phyloP scores from a whole-genome alignment of 345 rosid genomes.

The Triadica sebifera region DNA sequence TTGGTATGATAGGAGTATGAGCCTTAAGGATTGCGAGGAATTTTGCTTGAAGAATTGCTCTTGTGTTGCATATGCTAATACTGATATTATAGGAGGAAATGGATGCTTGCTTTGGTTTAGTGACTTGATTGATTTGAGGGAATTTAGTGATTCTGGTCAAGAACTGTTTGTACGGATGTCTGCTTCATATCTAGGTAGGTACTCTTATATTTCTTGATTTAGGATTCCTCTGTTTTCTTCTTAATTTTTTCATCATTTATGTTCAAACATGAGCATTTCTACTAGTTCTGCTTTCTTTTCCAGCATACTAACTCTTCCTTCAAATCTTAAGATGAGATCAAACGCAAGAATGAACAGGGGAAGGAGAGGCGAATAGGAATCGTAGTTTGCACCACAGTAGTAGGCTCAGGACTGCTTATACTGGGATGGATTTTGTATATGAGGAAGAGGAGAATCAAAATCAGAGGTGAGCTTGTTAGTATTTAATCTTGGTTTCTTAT shows the following conservation, averaged over 20 bases:
- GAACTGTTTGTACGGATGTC: slow-evolving; percentile 19
- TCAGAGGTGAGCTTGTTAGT: slow-evolving; percentile 13
- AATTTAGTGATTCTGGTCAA: slow-evolving; percentile 12
- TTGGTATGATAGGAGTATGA: slow-evolving; percentile 16
- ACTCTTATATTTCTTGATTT: neutral
- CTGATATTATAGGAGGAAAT: slow-evolving; percentile 18
- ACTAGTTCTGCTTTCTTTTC: neutral
- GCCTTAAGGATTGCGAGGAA: slow-evolving; percentile 16
- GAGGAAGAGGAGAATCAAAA: slow-evolving; percentile 8
- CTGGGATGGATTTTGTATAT: slow-evolving; percentile 8
- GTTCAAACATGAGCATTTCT: too few species aligned
- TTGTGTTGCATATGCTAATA: slow-evolving; percentile 22
- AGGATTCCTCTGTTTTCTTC: neutral
- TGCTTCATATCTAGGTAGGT: slow-evolving; percentile 28
- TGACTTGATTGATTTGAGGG: slow-evolving; percentile 22
- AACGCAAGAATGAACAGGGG: neutral
- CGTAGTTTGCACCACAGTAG: neutral
- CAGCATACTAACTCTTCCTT: neutral
- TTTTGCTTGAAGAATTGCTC: slow-evolving; percentile 22
- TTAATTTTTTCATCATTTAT: neutral
- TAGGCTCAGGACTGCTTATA: slow-evolving; percentile 4
- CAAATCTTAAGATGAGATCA: slow-evolving; percentile 9
- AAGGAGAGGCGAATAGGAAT: slow-evolving; percentile 13
- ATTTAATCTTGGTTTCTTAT: neutral
- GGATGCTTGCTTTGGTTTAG: slow-evolving; percentile 30